Evolutionary conservation across 345 rosid genomes (phyloP), one percentile per base, ranked within the genome.

Genomic region (Dimocarpus longan): DNA sequence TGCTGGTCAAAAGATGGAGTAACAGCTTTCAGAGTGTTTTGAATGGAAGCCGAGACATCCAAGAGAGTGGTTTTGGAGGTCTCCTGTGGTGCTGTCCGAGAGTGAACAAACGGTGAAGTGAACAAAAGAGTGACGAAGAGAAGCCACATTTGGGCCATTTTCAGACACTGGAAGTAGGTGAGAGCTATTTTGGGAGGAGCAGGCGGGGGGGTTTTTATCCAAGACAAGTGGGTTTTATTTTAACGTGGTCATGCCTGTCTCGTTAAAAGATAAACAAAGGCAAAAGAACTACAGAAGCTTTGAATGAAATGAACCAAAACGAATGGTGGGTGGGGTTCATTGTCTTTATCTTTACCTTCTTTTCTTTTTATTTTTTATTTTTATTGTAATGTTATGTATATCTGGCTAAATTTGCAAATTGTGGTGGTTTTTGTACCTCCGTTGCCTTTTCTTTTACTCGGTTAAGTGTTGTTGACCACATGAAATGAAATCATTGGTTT

Each of bases 21-120:
- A 81, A 82, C 37, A 18, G 78, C 48, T 10, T 76, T n/a, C 6
- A 70, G 81, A 60, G 91, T 82, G 18, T 39, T 78, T 42, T 74
- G 81, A 62, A 89, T 71, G 46, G 93, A 85, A 40, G 85, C 85
- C 0, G 84, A 24, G 71, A 92, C 88, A 43, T 92, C 79, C 15
- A 92, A 86, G 70, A 76, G 3, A 3, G 84, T 69, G 21, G 89
- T 83, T 19, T 37, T 28, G 22, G 80, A 69, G 72, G 4, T 50
- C 13, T 76, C 66, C 10, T 77, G 63, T 24, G 79, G 73, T 26
- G 83, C 70, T 71, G 66, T 71, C 81, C 77, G 69, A 18, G 59
- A 67, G 54, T 71, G 69, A 15, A 48, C 70, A 13, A 76, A 24
- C 7, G 77, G 72, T 5, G 43, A 15, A 15, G 76, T 6, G 44